Evolutionary conservation across 1,139 yeast genomes (phyloP).

Genomic region (Pichia sp.): DNA sequence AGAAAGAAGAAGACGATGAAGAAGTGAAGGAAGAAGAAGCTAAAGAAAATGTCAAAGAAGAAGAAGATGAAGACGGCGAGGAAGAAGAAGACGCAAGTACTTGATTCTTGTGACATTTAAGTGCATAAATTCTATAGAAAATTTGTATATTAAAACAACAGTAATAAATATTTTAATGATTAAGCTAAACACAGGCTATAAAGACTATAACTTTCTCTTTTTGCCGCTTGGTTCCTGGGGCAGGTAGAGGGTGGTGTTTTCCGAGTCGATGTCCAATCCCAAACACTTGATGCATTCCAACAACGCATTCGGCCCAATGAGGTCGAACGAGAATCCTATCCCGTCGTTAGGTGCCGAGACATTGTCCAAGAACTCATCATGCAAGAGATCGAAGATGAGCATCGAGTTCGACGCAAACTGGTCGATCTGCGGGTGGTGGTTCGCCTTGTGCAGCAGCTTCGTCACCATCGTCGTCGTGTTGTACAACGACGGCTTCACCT

Average conservation of each 20-base stretch:
- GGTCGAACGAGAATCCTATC: conserved; percentile 14
- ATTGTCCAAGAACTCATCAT: conserved; percentile 17
- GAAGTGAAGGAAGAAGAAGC: background rate
- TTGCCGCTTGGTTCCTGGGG: background rate
- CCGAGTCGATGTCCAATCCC: conserved; percentile 16
- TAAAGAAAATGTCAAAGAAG: background rate
- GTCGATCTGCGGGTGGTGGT: conserved; percentile 12
- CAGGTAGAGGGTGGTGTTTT: background rate
- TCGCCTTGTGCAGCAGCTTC: conserved; percentile 13
- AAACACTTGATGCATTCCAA: conserved; percentile 14
- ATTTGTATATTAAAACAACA: background rate
- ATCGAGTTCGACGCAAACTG: conserved; percentile 15
- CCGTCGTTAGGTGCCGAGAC: conserved; percentile 1
- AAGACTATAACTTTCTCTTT: conserved; percentile 4
- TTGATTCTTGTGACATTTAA: background rate
- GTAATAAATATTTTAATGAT: background rate
- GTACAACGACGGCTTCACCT: conserved; percentile 15
- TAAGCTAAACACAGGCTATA: background rate
- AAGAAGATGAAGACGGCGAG: background rate
- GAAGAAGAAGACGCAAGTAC: background rate
- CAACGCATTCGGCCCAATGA: conserved; percentile 4
- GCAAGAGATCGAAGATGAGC: conserved; percentile 17
- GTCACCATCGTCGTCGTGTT: conserved; percentile 13
- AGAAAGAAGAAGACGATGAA: background rate
- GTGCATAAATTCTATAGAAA: background rate